A percentile compares a stretch with the other conserved stretches of the same genome.
These are phyloP conservation scores for Euphrasia confusa DNA, from an alignment of 257 asterid species.

Conservation along the genomic window DNA sequence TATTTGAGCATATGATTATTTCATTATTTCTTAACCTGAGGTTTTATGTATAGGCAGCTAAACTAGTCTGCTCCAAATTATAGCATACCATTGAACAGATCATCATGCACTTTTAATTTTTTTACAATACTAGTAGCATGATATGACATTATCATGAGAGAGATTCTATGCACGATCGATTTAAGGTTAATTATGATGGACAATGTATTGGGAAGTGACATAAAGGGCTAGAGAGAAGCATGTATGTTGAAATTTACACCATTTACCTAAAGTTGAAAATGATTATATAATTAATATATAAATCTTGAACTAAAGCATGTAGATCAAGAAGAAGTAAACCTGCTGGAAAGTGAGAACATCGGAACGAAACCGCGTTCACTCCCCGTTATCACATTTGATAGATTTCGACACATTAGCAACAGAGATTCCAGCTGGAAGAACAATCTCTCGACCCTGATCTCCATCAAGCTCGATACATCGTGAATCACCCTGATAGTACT, in stretches of 20 bases:
- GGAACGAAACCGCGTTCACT: slow-evolving; percentile 79
- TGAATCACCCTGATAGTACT: slow-evolving; percentile 81
- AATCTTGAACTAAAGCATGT: slow-evolving; percentile 3
- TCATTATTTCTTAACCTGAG: too few relatives aligned
- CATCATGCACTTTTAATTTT: too few relatives aligned
- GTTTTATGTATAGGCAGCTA: background rate
- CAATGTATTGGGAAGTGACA: too few relatives aligned
- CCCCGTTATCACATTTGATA: slow-evolving; percentile 97
- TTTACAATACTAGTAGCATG: background rate
- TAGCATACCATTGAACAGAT: background rate
- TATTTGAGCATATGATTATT: too few relatives aligned
- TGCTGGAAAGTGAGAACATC: slow-evolving; percentile 91
- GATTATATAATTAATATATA: background rate
- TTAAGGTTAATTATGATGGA: too few relatives aligned
- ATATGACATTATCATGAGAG: background rate
- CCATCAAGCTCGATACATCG: slow-evolving; percentile 76
- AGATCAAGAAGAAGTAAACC: slow-evolving; percentile 38
- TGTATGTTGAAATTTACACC: too few relatives aligned
- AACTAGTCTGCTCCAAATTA: background rate
- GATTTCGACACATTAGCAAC: slow-evolving; percentile 67
- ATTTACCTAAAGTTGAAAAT: too few relatives aligned
- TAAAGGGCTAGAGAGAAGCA: too few relatives aligned
- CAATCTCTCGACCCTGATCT: slow-evolving; percentile 65
- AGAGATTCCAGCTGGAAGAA: slow-evolving; percentile 77
- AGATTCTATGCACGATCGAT: background rate